Base-by-base conservation (phyloP, 192 early-diverging fungal species). In the Martensiomyces pterosporus region DNA sequence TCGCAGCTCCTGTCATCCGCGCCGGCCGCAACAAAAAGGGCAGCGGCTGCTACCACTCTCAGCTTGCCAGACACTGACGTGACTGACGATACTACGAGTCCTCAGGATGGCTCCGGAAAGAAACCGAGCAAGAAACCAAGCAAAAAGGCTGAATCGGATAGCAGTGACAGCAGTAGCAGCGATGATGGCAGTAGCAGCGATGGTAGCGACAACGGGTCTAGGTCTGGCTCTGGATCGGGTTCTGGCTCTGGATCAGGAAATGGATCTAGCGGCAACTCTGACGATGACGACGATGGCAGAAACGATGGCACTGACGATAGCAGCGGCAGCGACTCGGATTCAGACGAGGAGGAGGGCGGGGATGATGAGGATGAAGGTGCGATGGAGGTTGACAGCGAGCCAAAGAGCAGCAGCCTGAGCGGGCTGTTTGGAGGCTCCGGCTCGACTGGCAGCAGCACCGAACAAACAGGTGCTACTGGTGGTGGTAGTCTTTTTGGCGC, bases 301-400 rank as follows among this genome's bases (percentile, higher is more conserved):
- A 34, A 35, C 18, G 38, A 55, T 14, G 15, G 34, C 16, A 35
- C 47, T 18, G 61, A 45, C 14, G 27, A 23, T n/a, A 38, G 35
- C 46, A 39, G 41, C 16, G 56, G 43, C 2, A n/a, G 14, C 22
- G 43, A 42, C 32, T 50, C 47, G 9, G 58, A 57, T 19, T 39
- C 35, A 0, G 48, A 55, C 7, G 17, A 24, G 40, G 49, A 55
- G 0, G 17, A 15, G 4, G 46, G 43, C 16, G 15, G 33, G 4
- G 17, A 36, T 9, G 32, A 36, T 24, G 55, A 5, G 6, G 29
- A 43, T 3, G 29, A 43, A 29, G 33, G 42, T 15, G 53, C 51
- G 10, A 72, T 72, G 68, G 68, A 72, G 3, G 49, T 72, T 23
- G 68, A 72, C 27, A 36, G 33, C 3, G 21, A 38, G 16, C 37